These are phyloP conservation scores for Phytopythium sindhum DNA, from an alignment of 352 stramenopile genomes.

Conservation along the genomic window DNA sequence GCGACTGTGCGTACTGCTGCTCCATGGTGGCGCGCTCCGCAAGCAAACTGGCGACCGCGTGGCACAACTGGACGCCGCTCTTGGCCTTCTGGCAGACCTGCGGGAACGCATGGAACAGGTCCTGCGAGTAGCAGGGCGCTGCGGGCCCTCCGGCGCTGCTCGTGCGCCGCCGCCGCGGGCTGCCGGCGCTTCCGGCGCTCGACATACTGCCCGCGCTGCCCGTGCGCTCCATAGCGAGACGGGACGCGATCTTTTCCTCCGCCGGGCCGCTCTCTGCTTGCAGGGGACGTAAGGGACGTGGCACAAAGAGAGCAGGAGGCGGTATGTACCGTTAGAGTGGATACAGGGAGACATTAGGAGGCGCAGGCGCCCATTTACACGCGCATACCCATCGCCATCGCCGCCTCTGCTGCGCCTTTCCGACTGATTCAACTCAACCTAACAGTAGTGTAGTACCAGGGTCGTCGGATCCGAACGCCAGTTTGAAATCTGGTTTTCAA, in stretches of 20 bases:
- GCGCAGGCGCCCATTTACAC: slow-evolving; percentile 12
- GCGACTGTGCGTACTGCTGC: slow-evolving; percentile 50
- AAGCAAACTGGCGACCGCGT: slow-evolving; percentile 61
- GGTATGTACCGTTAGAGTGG: background rate
- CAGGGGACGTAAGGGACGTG: background rate
- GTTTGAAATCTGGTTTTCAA: too few relatives aligned
- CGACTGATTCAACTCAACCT: too few relatives aligned
- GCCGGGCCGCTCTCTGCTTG: background rate
- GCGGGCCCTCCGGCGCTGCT: background rate
- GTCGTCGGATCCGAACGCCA: too few relatives aligned
- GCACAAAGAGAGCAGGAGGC: background rate
- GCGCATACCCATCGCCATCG: slow-evolving; percentile 21
- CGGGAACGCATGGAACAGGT: slow-evolving; percentile 64
- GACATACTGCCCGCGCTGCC: background rate
- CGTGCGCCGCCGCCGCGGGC: background rate
- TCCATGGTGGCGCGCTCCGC: slow-evolving; percentile 58
- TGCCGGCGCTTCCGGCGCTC: background rate
- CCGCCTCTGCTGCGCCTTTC: too few relatives aligned
- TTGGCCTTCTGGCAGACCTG: slow-evolving; percentile 76
- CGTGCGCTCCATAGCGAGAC: background rate
- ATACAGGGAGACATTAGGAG: background rate
- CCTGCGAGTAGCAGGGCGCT: slow-evolving; percentile 47
- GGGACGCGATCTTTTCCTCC: background rate
- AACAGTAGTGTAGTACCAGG: too few relatives aligned
- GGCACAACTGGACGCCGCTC: slow-evolving; percentile 70